These are phyloP conservation scores for Pleurotus giganteus DNA, from an alignment of 768 basidiomycete species.

Conservation along the genomic window DNA sequence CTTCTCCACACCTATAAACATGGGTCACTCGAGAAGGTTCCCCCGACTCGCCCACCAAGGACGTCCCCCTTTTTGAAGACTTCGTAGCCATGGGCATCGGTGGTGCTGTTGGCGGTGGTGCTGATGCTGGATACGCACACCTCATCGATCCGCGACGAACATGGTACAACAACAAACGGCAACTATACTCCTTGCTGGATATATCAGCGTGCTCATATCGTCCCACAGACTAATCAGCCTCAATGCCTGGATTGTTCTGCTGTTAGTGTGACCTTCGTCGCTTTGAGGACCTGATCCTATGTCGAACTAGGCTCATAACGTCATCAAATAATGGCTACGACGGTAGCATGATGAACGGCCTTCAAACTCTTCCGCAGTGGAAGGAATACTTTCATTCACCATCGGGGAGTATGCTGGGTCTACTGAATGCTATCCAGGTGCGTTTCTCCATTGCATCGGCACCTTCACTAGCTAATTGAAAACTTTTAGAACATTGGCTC, in stretches of 20 bases:
- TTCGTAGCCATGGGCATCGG: neutral
- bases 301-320: slow-evolving; percentile 28
- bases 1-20: too few species aligned
- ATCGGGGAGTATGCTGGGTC: neutral
- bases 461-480: neutral
- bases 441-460: neutral
- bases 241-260: slow-evolving; percentile 67
- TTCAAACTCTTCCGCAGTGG: neutral
- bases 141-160: slow-evolving; percentile 7
- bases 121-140: neutral
- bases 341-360: slow-evolving; percentile 3
- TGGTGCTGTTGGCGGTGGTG: neutral
- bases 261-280: slow-evolving; percentile 36
- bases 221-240: too few species aligned
- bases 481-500: neutral
- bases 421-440: neutral
- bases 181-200: neutral
- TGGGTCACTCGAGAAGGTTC: too few species aligned
- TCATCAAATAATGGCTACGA: slow-evolving; percentile 41
- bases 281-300: neutral
- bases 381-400: neutral
- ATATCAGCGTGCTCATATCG: too few species aligned
- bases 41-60: too few species aligned
- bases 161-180: slow-evolving; percentile 7
- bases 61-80: too few species aligned